Base-by-base conservation (phyloP, 768 basidiomycete genomes). In the Dendrothele bispora region DNA sequence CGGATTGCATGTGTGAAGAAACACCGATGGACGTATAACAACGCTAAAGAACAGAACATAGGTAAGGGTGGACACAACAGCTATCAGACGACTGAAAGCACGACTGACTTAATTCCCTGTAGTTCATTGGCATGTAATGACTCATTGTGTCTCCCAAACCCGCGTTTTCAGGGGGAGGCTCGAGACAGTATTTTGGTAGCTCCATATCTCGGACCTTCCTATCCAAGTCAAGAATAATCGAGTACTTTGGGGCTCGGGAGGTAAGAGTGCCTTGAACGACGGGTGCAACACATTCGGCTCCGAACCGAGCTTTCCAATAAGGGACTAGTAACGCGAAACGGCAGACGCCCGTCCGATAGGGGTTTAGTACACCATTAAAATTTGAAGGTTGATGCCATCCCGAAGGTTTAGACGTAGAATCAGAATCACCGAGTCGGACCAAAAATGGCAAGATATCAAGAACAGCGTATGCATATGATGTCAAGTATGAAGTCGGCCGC, bases 1-100 rank as follows among this genome's bases (percentile, higher is more conserved):
- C 75, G 72, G 28, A 89, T 73, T 3, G 86, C 87, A 58, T 86
- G 82, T 3, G 86, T 83, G 54, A 89, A 87, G 70, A 85, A 88
- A 55, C 83, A 82, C 14, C 87, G 83, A 60, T 88, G 86, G 41
- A 88, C 77, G 58, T 86, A 86, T 7, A 88, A 65, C 26, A 88
- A 69, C n/a, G 83, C 86, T 88, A 48, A 22, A 2, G 20, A 42
- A 24, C 30, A 21, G 32, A 35, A 35, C 21, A 6, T 10, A 38
- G 6, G 45, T 15, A 37, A 6, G 36, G 12, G 14, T n/a, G 21
- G 28, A 17, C 24, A 27, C 41, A 47, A 46, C 46, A 52, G 37
- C 18, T 27, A 48, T 29, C 3, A 1, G n/a, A 18, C 29, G 39
- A 22, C 43, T 32, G 32, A 54, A 6, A 18, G 22, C 42, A 54